These are phyloP conservation scores for Takakia lepidozioides DNA, from an alignment of 225 moss, liverwort and hornwort genomes.

Conservation along the genomic window DNA sequence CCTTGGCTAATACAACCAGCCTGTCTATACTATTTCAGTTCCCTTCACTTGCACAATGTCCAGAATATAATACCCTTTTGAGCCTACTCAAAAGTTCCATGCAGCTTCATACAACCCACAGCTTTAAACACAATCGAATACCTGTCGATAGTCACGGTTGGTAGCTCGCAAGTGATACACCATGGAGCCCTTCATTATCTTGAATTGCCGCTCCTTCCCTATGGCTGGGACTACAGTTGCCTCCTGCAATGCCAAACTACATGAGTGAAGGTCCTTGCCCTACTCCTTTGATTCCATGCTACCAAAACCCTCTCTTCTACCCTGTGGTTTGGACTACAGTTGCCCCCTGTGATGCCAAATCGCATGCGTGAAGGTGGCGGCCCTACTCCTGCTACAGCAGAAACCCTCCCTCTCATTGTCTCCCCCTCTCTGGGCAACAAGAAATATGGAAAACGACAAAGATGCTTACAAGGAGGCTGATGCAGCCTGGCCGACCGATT, in stretches of 20 bases:
- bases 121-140: slow-evolving; percentile 7
- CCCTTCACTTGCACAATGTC: too few relatives aligned
- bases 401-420: background rate
- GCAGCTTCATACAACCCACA: background rate
- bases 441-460: too few relatives aligned
- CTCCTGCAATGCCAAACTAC: slow-evolving; percentile 42
- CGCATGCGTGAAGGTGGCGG: too few relatives aligned
- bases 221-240: slow-evolving; percentile 70
- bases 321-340: too few relatives aligned
- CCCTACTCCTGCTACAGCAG: too few relatives aligned
- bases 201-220: slow-evolving; percentile 95
- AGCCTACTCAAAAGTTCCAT: background rate
- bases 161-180: slow-evolving; percentile 84
- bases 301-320: too few relatives aligned
- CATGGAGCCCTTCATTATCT: slow-evolving; percentile 88
- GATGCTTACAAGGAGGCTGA: slow-evolving; percentile 64
- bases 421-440: background rate
- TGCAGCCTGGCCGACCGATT: slow-evolving; percentile 94
- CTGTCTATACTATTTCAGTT: too few relatives aligned
- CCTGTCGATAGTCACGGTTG: slow-evolving; percentile 83
- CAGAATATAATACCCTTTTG: too few relatives aligned
- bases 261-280: background rate
- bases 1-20: too few relatives aligned
- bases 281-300: too few relatives aligned
- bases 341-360: background rate